phyloP scores from a whole-genome alignment of 441 rosid genomes.

The Adansonia grandidieri region DNA sequence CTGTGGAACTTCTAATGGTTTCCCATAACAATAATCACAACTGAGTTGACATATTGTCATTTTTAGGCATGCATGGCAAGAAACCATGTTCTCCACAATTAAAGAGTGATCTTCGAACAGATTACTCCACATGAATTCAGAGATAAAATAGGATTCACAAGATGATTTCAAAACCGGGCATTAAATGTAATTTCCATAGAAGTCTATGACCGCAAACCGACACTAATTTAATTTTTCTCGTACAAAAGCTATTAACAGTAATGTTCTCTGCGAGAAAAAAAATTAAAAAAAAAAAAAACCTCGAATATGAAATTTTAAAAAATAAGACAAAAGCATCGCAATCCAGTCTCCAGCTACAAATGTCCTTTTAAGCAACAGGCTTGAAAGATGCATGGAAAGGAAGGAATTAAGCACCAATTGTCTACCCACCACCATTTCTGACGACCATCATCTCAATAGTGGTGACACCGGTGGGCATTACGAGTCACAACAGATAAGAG shows the following conservation, averaged over 20 bases:
- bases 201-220: slow-evolving; percentile 41
- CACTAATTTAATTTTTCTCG: slow-evolving; percentile 47
- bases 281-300: slow-evolving; percentile 27
- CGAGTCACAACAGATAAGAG: slow-evolving; percentile 18
- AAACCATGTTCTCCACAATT: background rate
- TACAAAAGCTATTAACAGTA: slow-evolving; percentile 55
- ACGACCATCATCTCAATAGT: slow-evolving; percentile 28
- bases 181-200: slow-evolving; percentile 33
- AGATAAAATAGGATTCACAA: background rate
- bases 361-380: slow-evolving; percentile 42
- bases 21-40: background rate
- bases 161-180: slow-evolving; percentile 35
- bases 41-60: background rate
- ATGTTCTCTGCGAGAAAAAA: slow-evolving; percentile 38
- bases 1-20: background rate
- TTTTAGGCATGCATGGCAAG: background rate
- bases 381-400: slow-evolving; percentile 34
- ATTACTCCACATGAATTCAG: background rate
- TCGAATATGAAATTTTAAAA: slow-evolving; percentile 31
- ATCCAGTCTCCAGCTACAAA: slow-evolving; percentile 55
- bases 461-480: slow-evolving; percentile 12
- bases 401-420: slow-evolving; percentile 31
- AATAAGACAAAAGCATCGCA: slow-evolving; percentile 39
- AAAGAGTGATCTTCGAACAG: background rate
- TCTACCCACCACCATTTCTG: slow-evolving; percentile 36